A percentile compares a stretch with the other conserved stretches of the same genome.
Conservation (phyloP, 768 basidiomycete species). For the Suillus variegatus region DNA sequence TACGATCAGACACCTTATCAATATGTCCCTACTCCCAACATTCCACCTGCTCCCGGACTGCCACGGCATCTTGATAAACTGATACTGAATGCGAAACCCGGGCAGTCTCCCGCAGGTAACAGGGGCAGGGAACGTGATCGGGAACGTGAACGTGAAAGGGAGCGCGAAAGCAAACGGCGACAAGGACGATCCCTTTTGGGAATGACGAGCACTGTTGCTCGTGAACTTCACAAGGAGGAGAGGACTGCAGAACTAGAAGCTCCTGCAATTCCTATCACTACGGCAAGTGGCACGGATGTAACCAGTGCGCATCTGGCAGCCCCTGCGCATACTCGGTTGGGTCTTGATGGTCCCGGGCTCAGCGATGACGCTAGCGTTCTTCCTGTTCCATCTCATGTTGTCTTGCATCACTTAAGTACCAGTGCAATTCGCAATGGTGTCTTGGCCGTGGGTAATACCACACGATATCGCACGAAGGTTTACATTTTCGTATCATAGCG, state of each 20-base stretch:
- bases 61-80: slow-evolving; percentile 94
- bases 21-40: slow-evolving; percentile 64
- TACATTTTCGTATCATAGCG: slow-evolving; percentile 8
- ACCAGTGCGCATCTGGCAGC: slow-evolving; percentile 29
- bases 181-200: slow-evolving; percentile 34
- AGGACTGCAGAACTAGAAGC: slow-evolving; percentile 24
- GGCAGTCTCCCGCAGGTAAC: slow-evolving; percentile 33
- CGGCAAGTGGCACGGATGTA: slow-evolving; percentile 40
- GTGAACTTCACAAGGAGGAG: slow-evolving; percentile 27
- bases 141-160: slow-evolving; percentile 30
- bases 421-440: slow-evolving; percentile 95
- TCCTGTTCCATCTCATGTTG: slow-evolving; percentile 91
- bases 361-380: slow-evolving; percentile 90
- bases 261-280: slow-evolving; percentile 35
- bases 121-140: slow-evolving; percentile 34
- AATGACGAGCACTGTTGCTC: slow-evolving; percentile 36
- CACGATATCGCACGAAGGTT: slow-evolving; percentile 90
- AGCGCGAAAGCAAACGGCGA: slow-evolving; percentile 32
- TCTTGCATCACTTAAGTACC: slow-evolving; percentile 92
- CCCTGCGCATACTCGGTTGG: slow-evolving; percentile 31
- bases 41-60: slow-evolving; percentile 85
- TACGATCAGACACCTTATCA: slow-evolving; percentile 41
- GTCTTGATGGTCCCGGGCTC: slow-evolving; percentile 43
- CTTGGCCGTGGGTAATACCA: slow-evolving; percentile 89
- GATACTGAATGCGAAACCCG: slow-evolving; percentile 67